Evolutionary conservation across 495 filamentous ascomycete species (phyloP).

Genomic region (Penicillium parvum): DNA sequence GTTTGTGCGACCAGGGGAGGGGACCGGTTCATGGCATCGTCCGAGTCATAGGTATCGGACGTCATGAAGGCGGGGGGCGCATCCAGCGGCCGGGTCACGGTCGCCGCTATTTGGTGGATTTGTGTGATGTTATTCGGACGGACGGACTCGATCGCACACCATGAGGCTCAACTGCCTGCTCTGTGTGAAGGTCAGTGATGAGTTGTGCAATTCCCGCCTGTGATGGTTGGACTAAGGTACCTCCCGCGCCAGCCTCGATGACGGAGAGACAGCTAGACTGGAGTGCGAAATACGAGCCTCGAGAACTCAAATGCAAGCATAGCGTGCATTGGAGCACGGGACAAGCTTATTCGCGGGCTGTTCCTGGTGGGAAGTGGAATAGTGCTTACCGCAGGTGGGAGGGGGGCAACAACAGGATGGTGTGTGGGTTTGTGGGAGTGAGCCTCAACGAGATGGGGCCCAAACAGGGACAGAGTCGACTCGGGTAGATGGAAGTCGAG

Average conservation of each 20-base stretch:
- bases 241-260: too few species aligned
- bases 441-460: constrained; percentile 4
- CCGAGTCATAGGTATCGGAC: constrained; percentile 41
- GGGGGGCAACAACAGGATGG: not conserved
- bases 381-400: not conserved
- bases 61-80: constrained; percentile 38
- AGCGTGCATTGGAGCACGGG: not conserved
- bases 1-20: constrained; percentile 23
- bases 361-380: not conserved
- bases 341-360: not conserved
- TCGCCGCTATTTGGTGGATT: constrained; percentile 2
- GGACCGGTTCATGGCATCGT: constrained; percentile 37
- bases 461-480: constrained; percentile 4
- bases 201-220: too few species aligned
- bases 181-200: too few species aligned
- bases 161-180: too few species aligned
- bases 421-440: too few species aligned
- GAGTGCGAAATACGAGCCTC: too few species aligned
- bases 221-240: too few species aligned
- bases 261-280: too few species aligned
- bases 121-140: constrained; percentile 1
- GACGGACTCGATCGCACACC: constrained; percentile 7
- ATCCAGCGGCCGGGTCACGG: constrained; percentile 27
- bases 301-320: not conserved
- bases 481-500: not conserved